Percentiles rank a stretch among this genome's conserved stretches.
Evolutionary conservation across 805 yeast genomes (phyloP).

Genomic region (Yarrowia hollandica): DNA sequence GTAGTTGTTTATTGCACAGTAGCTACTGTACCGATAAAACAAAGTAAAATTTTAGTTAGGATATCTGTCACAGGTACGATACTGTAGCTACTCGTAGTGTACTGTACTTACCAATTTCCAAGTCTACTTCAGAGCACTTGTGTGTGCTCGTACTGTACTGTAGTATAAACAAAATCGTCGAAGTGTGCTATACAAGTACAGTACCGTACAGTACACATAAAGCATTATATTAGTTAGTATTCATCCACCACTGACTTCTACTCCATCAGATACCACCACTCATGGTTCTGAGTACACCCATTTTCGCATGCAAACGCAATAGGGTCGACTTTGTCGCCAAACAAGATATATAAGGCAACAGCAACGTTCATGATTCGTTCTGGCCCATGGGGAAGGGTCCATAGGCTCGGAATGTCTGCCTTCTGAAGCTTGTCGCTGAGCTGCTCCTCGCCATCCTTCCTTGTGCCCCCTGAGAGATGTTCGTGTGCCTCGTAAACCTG

Average conservation of each 20-base stretch:
- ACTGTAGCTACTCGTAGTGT: too few relatives aligned
- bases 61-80: too few relatives aligned
- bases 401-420: constrained; percentile 21
- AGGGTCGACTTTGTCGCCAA: constrained; percentile 19
- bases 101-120: too few relatives aligned
- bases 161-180: too few relatives aligned
- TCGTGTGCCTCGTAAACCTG: constrained; percentile 7
- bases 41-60: too few relatives aligned
- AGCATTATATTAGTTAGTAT: neutral
- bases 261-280: constrained; percentile 18
- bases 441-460: constrained; percentile 3
- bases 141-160: too few relatives aligned
- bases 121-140: too few relatives aligned
- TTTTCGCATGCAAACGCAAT: constrained; percentile 9
- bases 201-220: too few relatives aligned
- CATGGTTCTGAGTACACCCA: constrained; percentile 3
- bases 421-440: neutral
- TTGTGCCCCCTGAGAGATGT: neutral
- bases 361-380: constrained; percentile 16
- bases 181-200: too few relatives aligned
- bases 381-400: constrained; percentile 18
- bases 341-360: constrained; percentile 1
- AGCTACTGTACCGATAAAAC: too few relatives aligned
- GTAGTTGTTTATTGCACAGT: too few relatives aligned
- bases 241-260: neutral